A percentile compares a stretch with the other conserved stretches of the same genome.
Evolutionary conservation across 176 grass and related monocot genomes (phyloP).

Genomic region (Areca catechu): DNA sequence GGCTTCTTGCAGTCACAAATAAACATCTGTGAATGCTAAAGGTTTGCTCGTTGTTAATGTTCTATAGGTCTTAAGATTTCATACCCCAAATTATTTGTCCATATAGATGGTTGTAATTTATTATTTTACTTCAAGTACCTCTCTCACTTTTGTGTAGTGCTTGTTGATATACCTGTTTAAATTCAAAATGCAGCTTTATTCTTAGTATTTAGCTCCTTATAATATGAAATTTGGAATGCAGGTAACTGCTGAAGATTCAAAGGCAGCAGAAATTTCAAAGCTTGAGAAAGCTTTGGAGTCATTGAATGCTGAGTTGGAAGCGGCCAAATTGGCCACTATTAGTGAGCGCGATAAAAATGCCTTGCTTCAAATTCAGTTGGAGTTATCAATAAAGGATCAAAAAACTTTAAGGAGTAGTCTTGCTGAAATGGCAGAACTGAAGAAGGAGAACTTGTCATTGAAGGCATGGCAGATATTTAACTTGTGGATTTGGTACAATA

Average conservation of each 20-base stretch:
- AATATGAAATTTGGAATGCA: conserved; percentile 18
- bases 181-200: no score
- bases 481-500: no score
- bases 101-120: no score
- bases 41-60: no score
- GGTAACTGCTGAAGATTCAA: conserved; percentile 71
- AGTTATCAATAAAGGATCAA: conserved; percentile 51
- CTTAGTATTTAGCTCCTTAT: neutral
- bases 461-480: conserved; percentile 38
- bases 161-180: no score
- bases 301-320: conserved; percentile 39
- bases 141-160: no score
- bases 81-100: no score
- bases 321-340: conserved; percentile 41
- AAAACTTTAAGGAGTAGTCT: conserved; percentile 40
- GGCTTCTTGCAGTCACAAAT: no score
- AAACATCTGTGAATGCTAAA: no score
- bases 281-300: conserved; percentile 63
- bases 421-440: conserved; percentile 42
- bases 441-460: conserved; percentile 61
- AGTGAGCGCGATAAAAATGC: conserved; percentile 55
- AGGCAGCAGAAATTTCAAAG: conserved; percentile 58
- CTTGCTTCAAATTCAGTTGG: conserved; percentile 47
- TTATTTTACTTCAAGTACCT: no score
- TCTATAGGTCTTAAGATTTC: no score